Evolutionary conservation across 441 rosid genomes (phyloP).

Genomic region (Aleurites moluccanus): DNA sequence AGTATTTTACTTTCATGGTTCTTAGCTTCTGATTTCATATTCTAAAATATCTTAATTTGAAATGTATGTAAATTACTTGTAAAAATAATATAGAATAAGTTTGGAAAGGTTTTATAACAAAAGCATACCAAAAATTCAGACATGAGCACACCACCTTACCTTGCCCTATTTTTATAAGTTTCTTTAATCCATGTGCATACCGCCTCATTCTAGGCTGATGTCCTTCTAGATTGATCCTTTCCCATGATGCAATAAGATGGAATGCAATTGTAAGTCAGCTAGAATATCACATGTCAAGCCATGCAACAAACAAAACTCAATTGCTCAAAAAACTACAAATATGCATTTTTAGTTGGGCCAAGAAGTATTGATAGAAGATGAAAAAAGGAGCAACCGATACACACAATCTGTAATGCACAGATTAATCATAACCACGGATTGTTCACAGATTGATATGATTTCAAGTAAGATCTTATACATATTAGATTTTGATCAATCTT

Average conservation of each 20-base stretch:
- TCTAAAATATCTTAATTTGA: background rate
- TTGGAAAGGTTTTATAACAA: background rate
- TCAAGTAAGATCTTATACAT: too few relatives aligned
- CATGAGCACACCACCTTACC: conserved; percentile 49
- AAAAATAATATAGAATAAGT: too few relatives aligned
- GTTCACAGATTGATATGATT: background rate
- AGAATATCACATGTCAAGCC: conserved; percentile 9
- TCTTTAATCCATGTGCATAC: conserved; percentile 81
- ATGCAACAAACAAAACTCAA: conserved; percentile 8
- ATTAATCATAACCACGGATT: background rate
- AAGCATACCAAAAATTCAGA: background rate
- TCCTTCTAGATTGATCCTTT: conserved; percentile 84
- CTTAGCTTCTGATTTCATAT: background rate
- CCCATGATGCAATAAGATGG: conserved; percentile 30
- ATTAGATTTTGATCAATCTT: too few relatives aligned
- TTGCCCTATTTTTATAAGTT: conserved; percentile 82
- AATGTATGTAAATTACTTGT: too few relatives aligned
- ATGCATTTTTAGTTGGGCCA: conserved; percentile 3
- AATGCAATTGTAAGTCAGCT: conserved; percentile 7
- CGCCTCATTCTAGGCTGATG: conserved; percentile 92
- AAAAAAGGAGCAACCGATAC: background rate
- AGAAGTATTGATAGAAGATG: background rate
- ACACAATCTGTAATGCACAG: background rate
- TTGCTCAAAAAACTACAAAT: background rate
- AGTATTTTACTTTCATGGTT: background rate